These are phyloP conservation scores for Tylopilus sp. DNA, from an alignment of 1,284 basidiomycete genomes.

Conservation along the genomic window DNA sequence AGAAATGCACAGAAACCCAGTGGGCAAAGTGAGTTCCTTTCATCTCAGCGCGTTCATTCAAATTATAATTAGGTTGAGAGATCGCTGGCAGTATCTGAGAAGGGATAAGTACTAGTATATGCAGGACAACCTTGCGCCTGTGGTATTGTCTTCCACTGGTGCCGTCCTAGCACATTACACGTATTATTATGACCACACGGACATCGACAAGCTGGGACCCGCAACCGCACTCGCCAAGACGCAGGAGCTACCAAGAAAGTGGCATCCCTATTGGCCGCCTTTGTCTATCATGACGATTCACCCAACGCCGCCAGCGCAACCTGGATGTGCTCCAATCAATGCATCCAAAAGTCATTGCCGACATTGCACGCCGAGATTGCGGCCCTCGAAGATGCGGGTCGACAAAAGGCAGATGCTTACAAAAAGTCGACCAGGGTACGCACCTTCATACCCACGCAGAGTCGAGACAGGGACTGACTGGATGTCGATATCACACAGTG, in stretches of 20 bases:
- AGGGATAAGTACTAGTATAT: background rate
- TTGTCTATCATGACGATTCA: slow-evolving; percentile 46
- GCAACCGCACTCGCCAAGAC: slow-evolving; percentile 50
- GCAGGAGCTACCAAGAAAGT: slow-evolving; percentile 56
- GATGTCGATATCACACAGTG: slow-evolving; percentile 28
- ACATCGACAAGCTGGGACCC: slow-evolving; percentile 40
- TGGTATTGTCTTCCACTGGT: background rate
- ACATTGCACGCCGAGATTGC: slow-evolving; percentile 69
- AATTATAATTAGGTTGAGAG: too few relatives aligned
- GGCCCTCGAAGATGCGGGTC: slow-evolving; percentile 61
- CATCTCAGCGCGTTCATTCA: too few relatives aligned
- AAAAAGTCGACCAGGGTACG: slow-evolving; percentile 54
- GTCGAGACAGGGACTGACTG: background rate
- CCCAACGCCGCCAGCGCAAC: slow-evolving; percentile 26
- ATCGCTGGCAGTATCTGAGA: background rate
- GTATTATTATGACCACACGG: slow-evolving; percentile 6
- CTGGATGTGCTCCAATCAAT: slow-evolving; percentile 59
- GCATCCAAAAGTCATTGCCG: slow-evolving; percentile 64
- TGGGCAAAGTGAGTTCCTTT: too few relatives aligned
- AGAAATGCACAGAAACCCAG: background rate
- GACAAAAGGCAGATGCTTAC: slow-evolving; percentile 56
- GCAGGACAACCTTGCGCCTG: background rate
- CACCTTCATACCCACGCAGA: background rate
- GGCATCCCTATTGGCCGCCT: slow-evolving; percentile 70
- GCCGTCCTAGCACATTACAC: too few relatives aligned